These are phyloP conservation scores for Penicillium bovifimosum DNA, from an alignment of 495 filamentous ascomycete species.

Conservation along the genomic window DNA sequence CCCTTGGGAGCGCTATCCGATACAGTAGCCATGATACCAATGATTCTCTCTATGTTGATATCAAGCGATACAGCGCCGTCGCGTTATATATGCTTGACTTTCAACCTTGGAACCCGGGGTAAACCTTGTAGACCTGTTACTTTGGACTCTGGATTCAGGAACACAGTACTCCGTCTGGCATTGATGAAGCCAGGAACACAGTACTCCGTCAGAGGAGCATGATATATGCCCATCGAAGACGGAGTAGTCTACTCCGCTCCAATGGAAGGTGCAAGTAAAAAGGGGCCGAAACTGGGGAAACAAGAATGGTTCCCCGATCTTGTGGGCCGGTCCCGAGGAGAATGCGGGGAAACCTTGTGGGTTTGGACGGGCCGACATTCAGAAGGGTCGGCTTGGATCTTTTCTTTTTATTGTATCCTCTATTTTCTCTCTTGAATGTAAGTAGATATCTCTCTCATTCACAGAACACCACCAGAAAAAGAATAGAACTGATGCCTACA, in stretches of 20 bases:
- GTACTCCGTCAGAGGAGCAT: constrained; percentile 11
- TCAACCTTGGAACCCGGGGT: too few species aligned
- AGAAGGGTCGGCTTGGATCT: too few species aligned
- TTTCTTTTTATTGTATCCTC: too few species aligned
- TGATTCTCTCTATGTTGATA: neutral
- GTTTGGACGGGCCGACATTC: too few species aligned
- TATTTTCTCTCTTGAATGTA: too few species aligned
- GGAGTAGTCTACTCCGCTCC: constrained; percentile 22
- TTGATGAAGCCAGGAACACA: constrained; percentile 14
- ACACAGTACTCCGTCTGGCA: constrained; percentile 1
- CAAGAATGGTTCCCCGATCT: neutral
- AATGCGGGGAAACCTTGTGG: constrained; percentile 16
- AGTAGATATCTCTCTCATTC: neutral
- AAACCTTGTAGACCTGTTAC: neutral
- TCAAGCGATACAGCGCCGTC: neutral
- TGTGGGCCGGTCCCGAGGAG: constrained; percentile 7
- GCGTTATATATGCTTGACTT: neutral
- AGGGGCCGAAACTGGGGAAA: constrained; percentile 4
- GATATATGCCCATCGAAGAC: neutral
- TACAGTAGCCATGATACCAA: constrained; percentile 16
- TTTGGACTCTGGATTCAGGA: neutral
- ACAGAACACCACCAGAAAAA: neutral
- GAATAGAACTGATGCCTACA: neutral
- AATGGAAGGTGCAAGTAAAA: constrained; percentile 2
- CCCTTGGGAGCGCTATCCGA: constrained; percentile 17